These are phyloP conservation scores for Wakefieldia striispora DNA, from an alignment of 768 basidiomycete genomes.

Conservation along the genomic window DNA sequence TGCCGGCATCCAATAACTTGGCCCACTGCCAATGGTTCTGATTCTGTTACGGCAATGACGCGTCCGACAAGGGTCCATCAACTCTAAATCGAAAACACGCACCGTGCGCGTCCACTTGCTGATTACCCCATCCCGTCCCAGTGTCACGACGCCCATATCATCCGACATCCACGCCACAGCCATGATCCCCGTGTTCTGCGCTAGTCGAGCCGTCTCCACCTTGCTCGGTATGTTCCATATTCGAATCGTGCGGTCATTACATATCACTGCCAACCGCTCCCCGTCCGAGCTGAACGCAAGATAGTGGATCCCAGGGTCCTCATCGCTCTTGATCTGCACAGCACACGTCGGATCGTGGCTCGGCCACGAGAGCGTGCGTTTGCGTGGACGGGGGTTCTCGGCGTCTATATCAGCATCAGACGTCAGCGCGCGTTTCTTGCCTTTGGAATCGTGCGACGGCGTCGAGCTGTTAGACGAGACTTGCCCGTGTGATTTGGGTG, in stretches of 20 bases:
- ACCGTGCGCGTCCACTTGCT: conserved; percentile 60
- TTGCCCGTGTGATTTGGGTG: conserved; percentile 16
- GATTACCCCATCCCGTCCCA: conserved; percentile 55
- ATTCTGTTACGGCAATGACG: conserved; percentile 29
- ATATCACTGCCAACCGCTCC: conserved; percentile 53
- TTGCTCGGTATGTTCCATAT: conserved; percentile 53
- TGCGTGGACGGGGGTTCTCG: conserved; percentile 32
- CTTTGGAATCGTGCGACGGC: conserved; percentile 28
- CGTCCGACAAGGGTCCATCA: neutral
- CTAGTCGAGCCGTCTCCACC: conserved; percentile 54
- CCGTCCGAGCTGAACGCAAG: conserved; percentile 57
- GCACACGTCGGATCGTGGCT: conserved; percentile 39
- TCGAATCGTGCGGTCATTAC: conserved; percentile 61
- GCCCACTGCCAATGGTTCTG: conserved; percentile 55
- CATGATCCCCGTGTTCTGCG: conserved; percentile 48
- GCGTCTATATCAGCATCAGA: conserved; percentile 20
- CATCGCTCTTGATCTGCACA: conserved; percentile 43
- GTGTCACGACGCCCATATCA: conserved; percentile 53
- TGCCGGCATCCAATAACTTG: conserved; percentile 51
- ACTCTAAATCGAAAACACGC: conserved; percentile 19
- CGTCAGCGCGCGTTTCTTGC: conserved; percentile 40
- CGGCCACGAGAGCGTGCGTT: conserved; percentile 47
- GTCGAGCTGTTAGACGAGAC: conserved; percentile 23
- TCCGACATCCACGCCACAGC: conserved; percentile 59
- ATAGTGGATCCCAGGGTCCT: conserved; percentile 43